A percentile compares a stretch with the other conserved stretches of the same genome.
Evolutionary conservation across 805 yeast species (phyloP).

Genomic region (Metschnikowia continentalis): DNA sequence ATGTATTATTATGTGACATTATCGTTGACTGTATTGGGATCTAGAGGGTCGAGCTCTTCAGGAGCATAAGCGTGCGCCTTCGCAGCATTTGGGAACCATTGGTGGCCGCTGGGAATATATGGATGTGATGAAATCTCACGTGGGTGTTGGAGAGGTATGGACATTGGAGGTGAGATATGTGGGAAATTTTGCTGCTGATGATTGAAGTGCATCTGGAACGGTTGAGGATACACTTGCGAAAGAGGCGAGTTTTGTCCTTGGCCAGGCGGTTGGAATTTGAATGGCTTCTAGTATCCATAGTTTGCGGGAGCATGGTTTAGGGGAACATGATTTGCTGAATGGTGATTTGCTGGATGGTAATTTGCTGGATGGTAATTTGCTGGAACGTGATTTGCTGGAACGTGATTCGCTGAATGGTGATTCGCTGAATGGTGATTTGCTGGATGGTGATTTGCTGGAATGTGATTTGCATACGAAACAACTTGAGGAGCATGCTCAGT

Average conservation of each 20-base stretch:
- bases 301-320: neutral
- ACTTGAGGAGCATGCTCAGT: neutral
- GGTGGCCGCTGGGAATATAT: neutral
- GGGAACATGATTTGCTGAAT: neutral
- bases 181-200: neutral
- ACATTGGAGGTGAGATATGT: neutral
- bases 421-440: neutral
- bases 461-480: neutral
- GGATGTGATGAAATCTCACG: neutral
- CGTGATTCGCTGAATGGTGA: too few species aligned
- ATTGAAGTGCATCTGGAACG: neutral
- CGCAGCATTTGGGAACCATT: neutral
- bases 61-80: neutral
- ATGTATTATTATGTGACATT: too few species aligned
- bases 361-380: too few species aligned
- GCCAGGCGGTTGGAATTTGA: neutral
- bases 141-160: neutral
- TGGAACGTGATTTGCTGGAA: neutral
- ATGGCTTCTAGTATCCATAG: neutral
- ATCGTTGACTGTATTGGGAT: conserved; percentile 2
- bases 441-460: too few species aligned
- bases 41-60: neutral
- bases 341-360: too few species aligned
- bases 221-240: conserved; percentile 2
- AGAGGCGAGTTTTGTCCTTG: conserved; percentile 1